These are phyloP conservation scores for Monascus ruber DNA, from an alignment of 2,329 filamentous ascomycete species.

Conservation along the genomic window DNA sequence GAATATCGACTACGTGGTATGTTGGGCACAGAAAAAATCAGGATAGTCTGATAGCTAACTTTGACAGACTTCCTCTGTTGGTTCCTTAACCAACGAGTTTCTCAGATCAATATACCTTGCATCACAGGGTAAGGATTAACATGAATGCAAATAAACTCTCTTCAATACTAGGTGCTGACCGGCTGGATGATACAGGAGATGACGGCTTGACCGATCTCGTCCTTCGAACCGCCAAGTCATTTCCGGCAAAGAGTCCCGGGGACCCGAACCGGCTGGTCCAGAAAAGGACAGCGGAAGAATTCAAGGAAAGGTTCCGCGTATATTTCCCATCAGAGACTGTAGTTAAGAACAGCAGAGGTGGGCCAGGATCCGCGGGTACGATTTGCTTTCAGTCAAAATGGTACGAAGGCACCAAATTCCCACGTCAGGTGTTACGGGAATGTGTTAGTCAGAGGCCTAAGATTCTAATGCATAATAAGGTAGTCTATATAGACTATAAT, in stretches of 20 bases:
- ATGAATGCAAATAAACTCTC: too few species aligned
- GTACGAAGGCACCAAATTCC: conserved; percentile 62
- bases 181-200: conserved; percentile 26
- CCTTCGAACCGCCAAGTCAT: conserved; percentile 22
- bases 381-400: conserved; percentile 66
- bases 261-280: conserved; percentile 34
- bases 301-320: conserved; percentile 50
- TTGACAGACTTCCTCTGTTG: conserved; percentile 63
- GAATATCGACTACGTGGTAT: conserved; percentile 62
- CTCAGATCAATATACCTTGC: conserved; percentile 50
- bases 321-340: conserved; percentile 73
- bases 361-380: conserved; percentile 58
- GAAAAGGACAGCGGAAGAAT: conserved; percentile 24
- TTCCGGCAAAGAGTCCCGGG: conserved; percentile 16
- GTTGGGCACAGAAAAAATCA: conserved; percentile 10
- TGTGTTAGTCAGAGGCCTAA: conserved; percentile 59
- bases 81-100: conserved; percentile 59
- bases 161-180: too few species aligned
- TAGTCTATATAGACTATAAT: conserved; percentile 20
- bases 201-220: conserved; percentile 34
- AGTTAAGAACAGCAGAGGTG: conserved; percentile 53
- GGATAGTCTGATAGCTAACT: not conserved
- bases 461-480: conserved; percentile 80
- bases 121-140: conserved; percentile 37
- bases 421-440: conserved; percentile 59